phyloP scores from a whole-genome alignment of 768 basidiomycete species.

The Macrolepiota albuminosa region DNA sequence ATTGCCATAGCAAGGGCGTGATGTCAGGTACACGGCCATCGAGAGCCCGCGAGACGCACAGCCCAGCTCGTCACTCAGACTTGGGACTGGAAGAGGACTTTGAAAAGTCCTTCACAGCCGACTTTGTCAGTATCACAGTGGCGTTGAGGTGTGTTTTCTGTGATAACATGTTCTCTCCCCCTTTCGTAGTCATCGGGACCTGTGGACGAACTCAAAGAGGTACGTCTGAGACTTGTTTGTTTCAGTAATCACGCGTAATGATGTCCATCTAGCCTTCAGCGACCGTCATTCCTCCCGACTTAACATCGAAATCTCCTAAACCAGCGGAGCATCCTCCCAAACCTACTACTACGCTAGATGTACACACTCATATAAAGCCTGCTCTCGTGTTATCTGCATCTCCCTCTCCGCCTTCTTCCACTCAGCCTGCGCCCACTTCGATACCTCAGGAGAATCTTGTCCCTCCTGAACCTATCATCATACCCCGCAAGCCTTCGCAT shows the following conservation, averaged over 20 bases:
- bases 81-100: conserved; percentile 30
- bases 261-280: not conserved
- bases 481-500: not conserved
- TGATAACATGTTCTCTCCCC: not conserved
- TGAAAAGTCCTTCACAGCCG: not conserved
- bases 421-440: not conserved
- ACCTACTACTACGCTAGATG: not conserved
- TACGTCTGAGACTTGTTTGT: not conserved
- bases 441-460: not conserved
- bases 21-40: not conserved
- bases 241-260: not conserved
- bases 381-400: not conserved
- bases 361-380: not conserved
- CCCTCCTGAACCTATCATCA: not conserved
- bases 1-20: not conserved
- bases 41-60: not conserved
- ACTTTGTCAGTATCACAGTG: not conserved
- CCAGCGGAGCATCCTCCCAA: not conserved
- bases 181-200: not conserved
- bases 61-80: not conserved
- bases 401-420: not conserved
- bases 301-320: not conserved
- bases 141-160: not conserved
- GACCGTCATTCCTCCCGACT: not conserved
- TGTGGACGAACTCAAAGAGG: not conserved